A percentile compares a stretch with the other conserved stretches of the same genome.
Evolutionary conservation across 345 rosid species (phyloP).

Genomic region (Gossypium raimondii): DNA sequence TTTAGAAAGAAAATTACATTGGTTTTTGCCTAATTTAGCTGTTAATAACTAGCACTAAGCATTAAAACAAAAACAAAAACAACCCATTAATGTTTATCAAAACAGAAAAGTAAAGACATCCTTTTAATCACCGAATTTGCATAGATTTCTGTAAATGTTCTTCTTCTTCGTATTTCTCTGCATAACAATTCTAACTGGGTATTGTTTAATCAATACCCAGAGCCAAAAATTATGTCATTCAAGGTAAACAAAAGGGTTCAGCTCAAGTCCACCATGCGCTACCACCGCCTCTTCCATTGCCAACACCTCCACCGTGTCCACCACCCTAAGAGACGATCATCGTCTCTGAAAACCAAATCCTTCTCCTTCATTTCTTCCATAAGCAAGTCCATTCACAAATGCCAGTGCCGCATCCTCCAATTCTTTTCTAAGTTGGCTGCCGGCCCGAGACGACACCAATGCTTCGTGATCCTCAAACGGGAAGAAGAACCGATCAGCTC

Average conservation of each 20-base stretch:
- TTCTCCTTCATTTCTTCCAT: background rate
- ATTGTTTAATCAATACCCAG: background rate
- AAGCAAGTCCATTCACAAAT: slow-evolving; percentile 10
- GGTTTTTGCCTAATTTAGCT: background rate
- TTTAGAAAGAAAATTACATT: background rate
- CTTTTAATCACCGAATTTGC: no score
- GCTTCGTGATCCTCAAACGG: background rate
- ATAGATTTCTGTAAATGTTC: background rate
- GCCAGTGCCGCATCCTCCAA: background rate
- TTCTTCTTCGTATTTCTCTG: background rate
- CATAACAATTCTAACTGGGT: background rate
- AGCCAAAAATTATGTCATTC: background rate
- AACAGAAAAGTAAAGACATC: no score
- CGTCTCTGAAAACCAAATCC: background rate
- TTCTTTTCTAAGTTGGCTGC: background rate
- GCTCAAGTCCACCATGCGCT: background rate
- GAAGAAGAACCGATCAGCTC: background rate
- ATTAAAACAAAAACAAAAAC: background rate
- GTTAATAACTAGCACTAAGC: background rate
- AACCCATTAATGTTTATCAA: no score
- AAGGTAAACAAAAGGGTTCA: background rate
- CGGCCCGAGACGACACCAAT: background rate
- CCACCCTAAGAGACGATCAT: background rate
- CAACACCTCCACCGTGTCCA: background rate
- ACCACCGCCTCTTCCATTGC: background rate